Percentiles rank a stretch among this genome's conserved stretches.
phyloP scores from a whole-genome alignment of 1,284 basidiomycete species.

The Wallemia ichthyophaga region DNA sequence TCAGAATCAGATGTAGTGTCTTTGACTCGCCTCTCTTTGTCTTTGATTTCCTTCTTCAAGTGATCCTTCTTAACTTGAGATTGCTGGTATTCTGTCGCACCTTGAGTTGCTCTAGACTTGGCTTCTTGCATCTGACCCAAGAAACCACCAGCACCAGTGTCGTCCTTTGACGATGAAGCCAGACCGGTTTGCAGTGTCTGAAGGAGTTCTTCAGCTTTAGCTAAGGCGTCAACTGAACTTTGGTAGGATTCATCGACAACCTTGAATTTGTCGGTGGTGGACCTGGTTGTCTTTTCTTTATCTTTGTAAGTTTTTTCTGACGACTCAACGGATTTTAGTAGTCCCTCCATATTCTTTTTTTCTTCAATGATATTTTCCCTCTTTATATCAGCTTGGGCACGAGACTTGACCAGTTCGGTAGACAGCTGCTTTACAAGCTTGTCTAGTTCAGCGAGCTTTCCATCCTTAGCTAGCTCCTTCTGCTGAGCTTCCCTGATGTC shows the following conservation, averaged over 20 bases:
- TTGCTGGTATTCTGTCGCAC: slow-evolving; percentile 60
- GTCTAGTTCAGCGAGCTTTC: slow-evolving; percentile 45
- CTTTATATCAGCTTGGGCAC: slow-evolving; percentile 63
- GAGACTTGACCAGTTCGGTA: slow-evolving; percentile 57
- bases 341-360: slow-evolving; percentile 26
- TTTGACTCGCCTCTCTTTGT: slow-evolving; percentile 47
- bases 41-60: slow-evolving; percentile 48
- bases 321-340: slow-evolving; percentile 25
- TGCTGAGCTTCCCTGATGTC: slow-evolving; percentile 14
- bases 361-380: slow-evolving; percentile 51
- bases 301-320: neutral
- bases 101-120: slow-evolving; percentile 38
- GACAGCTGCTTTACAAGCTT: slow-evolving; percentile 48
- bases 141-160: slow-evolving; percentile 52
- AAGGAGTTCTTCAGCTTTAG: slow-evolving; percentile 65
- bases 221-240: slow-evolving; percentile 30
- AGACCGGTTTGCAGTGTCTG: slow-evolving; percentile 84
- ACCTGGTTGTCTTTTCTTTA: neutral
- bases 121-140: slow-evolving; percentile 89
- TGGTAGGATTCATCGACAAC: slow-evolving; percentile 23
- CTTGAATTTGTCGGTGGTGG: slow-evolving; percentile 18
- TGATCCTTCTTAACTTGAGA: slow-evolving; percentile 44
- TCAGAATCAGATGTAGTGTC: slow-evolving; percentile 58
- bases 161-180: slow-evolving; percentile 26
- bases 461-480: slow-evolving; percentile 32